Evolutionary conservation across 2,329 filamentous ascomycete species (phyloP).

Genomic region (Coniochaeta pulveracea): DNA sequence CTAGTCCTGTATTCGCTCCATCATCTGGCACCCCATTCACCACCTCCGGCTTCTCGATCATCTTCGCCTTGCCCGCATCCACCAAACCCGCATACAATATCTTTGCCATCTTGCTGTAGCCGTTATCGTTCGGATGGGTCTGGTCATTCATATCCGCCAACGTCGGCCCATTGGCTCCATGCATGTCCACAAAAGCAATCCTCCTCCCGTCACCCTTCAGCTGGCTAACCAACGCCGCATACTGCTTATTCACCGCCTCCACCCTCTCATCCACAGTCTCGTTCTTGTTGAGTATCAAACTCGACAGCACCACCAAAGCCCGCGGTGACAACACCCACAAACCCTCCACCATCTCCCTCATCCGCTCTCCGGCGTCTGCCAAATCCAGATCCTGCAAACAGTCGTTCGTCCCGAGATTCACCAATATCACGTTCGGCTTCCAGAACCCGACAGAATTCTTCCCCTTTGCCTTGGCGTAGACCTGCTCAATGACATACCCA

Average conservation of each 20-base stretch:
- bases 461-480: slow-evolving; percentile 19
- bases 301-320: slow-evolving; percentile 25
- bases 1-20: no score
- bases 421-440: slow-evolving; percentile 26
- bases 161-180: slow-evolving; percentile 17
- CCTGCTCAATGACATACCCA: slow-evolving; percentile 26
- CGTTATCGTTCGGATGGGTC: slow-evolving; percentile 25
- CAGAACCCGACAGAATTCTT: slow-evolving; percentile 19
- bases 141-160: slow-evolving; percentile 22
- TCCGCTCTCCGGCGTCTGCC: slow-evolving; percentile 17
- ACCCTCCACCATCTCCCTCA: slow-evolving; percentile 22
- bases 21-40: slow-evolving; percentile 11
- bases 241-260: slow-evolving; percentile 21
- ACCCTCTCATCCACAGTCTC: slow-evolving; percentile 15
- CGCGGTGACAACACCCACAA: slow-evolving; percentile 19
- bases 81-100: slow-evolving; percentile 22
- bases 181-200: slow-evolving; percentile 29
- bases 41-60: slow-evolving; percentile 19
- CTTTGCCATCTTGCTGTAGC: slow-evolving; percentile 29
- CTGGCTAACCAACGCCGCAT: slow-evolving; percentile 14
- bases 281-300: slow-evolving; percentile 18
- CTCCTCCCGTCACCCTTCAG: slow-evolving; percentile 17
- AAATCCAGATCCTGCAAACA: slow-evolving; percentile 21
- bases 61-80: slow-evolving; percentile 12
- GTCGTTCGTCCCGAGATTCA: slow-evolving; percentile 34